These are phyloP conservation scores for Clarireedia homoeocarpa DNA, from an alignment of 2,329 filamentous ascomycete genomes.

Conservation along the genomic window DNA sequence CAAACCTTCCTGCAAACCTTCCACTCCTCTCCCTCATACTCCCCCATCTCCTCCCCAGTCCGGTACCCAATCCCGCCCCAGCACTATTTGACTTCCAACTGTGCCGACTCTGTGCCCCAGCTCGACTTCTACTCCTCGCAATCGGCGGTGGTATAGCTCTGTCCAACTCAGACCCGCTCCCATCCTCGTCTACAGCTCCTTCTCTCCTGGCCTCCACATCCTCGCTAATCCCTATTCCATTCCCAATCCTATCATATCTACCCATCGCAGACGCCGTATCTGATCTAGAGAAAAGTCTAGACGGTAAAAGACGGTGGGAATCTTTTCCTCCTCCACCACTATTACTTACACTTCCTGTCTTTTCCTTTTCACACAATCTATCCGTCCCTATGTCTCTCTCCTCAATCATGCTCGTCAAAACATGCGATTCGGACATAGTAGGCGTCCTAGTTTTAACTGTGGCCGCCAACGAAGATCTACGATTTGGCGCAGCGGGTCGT, in stretches of 20 bases:
- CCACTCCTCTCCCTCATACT: constrained; percentile 1
- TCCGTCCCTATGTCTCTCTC: background rate
- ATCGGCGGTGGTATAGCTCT: constrained; percentile 27
- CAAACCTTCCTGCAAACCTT: background rate
- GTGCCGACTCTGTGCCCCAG: background rate
- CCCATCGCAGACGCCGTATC: background rate
- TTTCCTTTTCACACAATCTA: background rate
- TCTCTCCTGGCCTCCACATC: too few relatives aligned
- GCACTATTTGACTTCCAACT: constrained; percentile 16
- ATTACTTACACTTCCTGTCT: too few relatives aligned
- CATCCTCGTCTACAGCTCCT: background rate
- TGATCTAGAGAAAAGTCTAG: background rate
- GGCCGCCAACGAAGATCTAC: constrained; percentile 23
- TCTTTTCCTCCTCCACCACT: background rate
- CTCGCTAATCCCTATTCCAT: background rate
- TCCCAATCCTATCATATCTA: background rate
- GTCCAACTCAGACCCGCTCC: background rate
- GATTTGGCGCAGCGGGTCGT: constrained; percentile 20
- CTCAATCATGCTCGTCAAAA: background rate
- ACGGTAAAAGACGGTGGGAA: background rate
- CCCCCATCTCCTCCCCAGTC: background rate
- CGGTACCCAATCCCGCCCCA: background rate
- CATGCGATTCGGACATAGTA: background rate
- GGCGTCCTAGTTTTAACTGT: background rate
- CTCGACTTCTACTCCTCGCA: constrained; percentile 10